phyloP scores from a whole-genome alignment of 495 filamentous ascomycete species.

The Annulohypoxylon moriforme region DNA sequence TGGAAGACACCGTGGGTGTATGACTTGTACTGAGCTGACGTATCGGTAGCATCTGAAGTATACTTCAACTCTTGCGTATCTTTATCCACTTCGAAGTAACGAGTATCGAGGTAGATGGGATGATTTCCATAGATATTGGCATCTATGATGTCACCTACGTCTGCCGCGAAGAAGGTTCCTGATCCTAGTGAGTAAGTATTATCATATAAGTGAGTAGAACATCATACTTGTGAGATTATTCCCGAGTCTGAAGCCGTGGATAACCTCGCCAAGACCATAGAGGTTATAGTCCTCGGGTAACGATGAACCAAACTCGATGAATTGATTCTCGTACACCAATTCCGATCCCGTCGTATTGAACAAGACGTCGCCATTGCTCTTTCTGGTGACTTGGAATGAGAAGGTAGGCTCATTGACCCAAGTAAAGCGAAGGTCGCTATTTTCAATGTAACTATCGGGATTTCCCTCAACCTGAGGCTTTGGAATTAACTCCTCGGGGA shows the following conservation, averaged over 20 bases:
- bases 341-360: conserved; percentile 76
- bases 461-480: conserved; percentile 62
- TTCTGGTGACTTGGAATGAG: conserved; percentile 75
- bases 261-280: conserved; percentile 87
- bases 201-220: neutral
- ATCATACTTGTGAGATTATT: conserved; percentile 76
- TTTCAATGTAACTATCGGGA: conserved; percentile 40
- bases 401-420: conserved; percentile 76
- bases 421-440: conserved; percentile 66
- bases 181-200: neutral
- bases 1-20: conserved; percentile 87
- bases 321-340: conserved; percentile 85
- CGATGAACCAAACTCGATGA: conserved; percentile 76
- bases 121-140: conserved; percentile 86
- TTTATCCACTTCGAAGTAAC: conserved; percentile 67
- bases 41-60: conserved; percentile 64
- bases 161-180: conserved; percentile 77
- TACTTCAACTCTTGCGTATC: conserved; percentile 64
- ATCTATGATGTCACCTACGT: conserved; percentile 70
- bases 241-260: conserved; percentile 76
- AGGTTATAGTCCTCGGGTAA: conserved; percentile 79
- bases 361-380: conserved; percentile 70
- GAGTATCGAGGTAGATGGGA: conserved; percentile 85
- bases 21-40: conserved; percentile 66
- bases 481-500: conserved; percentile 72